phyloP scores from a whole-genome alignment of 148 eudicot species.

The Camellia japonica region DNA sequence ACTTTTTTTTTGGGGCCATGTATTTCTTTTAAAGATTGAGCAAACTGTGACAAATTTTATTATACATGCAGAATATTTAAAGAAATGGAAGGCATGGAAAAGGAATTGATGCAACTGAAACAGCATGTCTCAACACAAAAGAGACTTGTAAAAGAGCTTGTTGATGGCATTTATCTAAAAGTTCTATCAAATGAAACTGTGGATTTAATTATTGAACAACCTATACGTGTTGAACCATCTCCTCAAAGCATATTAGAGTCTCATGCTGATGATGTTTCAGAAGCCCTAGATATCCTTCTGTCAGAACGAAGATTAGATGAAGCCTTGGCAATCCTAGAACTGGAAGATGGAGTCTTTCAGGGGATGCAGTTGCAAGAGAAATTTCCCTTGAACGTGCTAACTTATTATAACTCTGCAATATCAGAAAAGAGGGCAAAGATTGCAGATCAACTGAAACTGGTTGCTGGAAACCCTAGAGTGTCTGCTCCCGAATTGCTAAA shows the following conservation, averaged over 20 bases:
- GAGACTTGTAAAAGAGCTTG: constrained; percentile 27
- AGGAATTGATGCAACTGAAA: constrained; percentile 35
- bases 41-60: background rate
- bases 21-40: background rate
- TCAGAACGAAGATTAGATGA: constrained; percentile 41
- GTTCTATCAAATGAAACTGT: constrained; percentile 23
- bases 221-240: constrained; percentile 17
- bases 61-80: constrained; percentile 31
- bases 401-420: constrained; percentile 27
- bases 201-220: constrained; percentile 27
- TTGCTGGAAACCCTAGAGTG: constrained; percentile 38
- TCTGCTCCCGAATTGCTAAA: constrained; percentile 43
- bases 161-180: constrained; percentile 11
- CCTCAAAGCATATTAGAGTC: constrained; percentile 22
- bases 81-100: constrained; percentile 37
- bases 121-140: constrained; percentile 33
- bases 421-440: constrained; percentile 32
- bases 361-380: constrained; percentile 22
- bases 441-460: constrained; percentile 29
- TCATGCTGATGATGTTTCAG: constrained; percentile 28
- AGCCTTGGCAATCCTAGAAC: constrained; percentile 34
- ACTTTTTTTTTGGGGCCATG: background rate
- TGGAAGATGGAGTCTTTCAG: constrained; percentile 28
- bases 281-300: constrained; percentile 34
- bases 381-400: constrained; percentile 21